Conservation (phyloP, 2,329 filamentous ascomycete species). For the Trichoderma citrinoviride region DNA sequence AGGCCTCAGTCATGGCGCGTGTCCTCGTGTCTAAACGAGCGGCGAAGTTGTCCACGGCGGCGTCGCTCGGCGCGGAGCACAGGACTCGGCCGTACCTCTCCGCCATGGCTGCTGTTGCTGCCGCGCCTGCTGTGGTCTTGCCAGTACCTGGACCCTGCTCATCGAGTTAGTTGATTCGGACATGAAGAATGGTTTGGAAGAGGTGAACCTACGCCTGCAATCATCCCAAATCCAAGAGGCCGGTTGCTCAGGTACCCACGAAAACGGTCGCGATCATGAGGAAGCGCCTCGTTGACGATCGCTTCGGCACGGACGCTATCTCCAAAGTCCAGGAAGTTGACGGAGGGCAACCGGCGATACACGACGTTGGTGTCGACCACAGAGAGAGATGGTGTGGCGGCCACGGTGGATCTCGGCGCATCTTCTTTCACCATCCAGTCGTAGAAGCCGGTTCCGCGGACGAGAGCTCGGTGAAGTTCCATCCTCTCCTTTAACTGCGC, state of each 20-base stretch:
- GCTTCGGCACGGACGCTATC: neutral
- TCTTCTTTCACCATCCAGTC: neutral
- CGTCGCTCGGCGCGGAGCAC: constrained; percentile 14
- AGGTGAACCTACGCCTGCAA: constrained; percentile 19
- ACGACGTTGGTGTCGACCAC: neutral
- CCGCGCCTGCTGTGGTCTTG: constrained; percentile 10
- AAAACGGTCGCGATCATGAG: constrained; percentile 19
- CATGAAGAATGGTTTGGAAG: neutral
- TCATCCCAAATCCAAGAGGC: constrained; percentile 21
- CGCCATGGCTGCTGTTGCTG: constrained; percentile 3
- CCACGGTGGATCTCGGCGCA: neutral
- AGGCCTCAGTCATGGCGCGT: neutral
- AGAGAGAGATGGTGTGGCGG: neutral
- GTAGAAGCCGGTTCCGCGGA: constrained; percentile 22
- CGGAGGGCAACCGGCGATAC: neutral
- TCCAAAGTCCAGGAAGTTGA: constrained; percentile 17
- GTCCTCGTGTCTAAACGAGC: neutral
- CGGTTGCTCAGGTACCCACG: constrained; percentile 18
- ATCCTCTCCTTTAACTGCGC: neutral
- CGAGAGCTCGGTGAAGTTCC: constrained; percentile 18
- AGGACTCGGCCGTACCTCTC: constrained; percentile 9
- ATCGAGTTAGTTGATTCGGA: neutral
- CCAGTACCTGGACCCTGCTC: constrained; percentile 23
- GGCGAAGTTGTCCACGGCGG: constrained; percentile 16
- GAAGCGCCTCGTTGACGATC: constrained; percentile 13